Base-by-base conservation (phyloP, 805 yeast species). In the Kodamaea sagamina region DNA sequence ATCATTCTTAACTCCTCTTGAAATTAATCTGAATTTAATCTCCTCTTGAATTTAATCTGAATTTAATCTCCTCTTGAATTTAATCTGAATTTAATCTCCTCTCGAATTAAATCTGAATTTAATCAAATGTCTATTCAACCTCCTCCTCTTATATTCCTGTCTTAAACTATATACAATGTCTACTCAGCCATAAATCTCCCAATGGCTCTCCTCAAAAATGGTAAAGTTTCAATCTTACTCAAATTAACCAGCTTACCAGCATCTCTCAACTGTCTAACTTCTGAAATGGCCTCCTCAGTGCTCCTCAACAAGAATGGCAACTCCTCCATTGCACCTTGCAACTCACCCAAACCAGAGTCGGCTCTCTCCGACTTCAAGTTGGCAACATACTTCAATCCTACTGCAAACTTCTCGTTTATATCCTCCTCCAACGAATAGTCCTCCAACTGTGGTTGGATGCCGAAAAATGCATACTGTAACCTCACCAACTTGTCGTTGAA, bases 401-500 rank as follows among this genome's bases (percentile, higher is more conserved):
- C 69, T 40, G 85, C 84, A 31, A 69, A 66, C 43, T 59, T 63
- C 19, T 54, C 67, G 44, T 63, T 61, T 44, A 73, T 69, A 55
- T 84, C 85, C 10, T 82, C 81, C 12, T 65, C 61, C 51, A 82
- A 75, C 42, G 79, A 79, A 43, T 76, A 61, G 35, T 67, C 82
- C 36, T 81, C 72, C 43, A 78, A 69, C 42, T 79, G 80, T 21
- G 86, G 88, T 47, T 81, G 80, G 43, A 89, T 85, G n/a, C 97
- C 97, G 58, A 82, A 90, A 21, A 89, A 62, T 0, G 95, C 90
- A 53, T 74, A 79, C 62, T 87, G 95, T 53, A 89, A 75, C 59
- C 98, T 81, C 44, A 80, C 82, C 45, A 90, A 71, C 56, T 81
- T 81, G 42, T 82, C 89, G 57, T 79, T 81, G 62, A 78, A 76